Base-by-base conservation (phyloP, 2,329 filamentous ascomycete species). In the Hymenoscyphus repandus region DNA sequence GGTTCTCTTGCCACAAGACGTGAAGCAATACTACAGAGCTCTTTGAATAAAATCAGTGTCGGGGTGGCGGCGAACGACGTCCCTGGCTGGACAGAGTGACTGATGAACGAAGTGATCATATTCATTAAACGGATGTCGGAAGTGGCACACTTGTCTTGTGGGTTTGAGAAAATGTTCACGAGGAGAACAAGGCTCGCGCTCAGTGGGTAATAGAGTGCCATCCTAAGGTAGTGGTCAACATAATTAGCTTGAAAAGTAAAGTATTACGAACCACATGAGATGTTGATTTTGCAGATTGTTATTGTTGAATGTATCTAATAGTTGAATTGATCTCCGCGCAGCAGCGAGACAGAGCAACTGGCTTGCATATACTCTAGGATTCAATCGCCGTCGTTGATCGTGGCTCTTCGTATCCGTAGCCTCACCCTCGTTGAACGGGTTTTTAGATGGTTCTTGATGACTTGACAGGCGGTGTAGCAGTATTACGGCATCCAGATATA, bases 111-210 rank as follows among this genome's bases (percentile, higher is more conserved):
- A 22, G 45, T 51, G 30, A 97, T 91, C 10, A 90, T 77, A 59
- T 84, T 88, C 89, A 97, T 96, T 17, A 96, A 72, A 58, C 86
- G 85, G 18, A 92, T 81, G 65, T 97, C 92, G 1, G 89, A 88
- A 48, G 88, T 82, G 27, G 90, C 91, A 41, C 89, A 80, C 1
- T 85, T 81, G 64, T 96, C 92, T 49, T 90, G 80, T 0, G 92
- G 93, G 59, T 96, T 96, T 65, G 96, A 90, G 1, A 97, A 72
- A 39, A 96, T 93, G 64, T 96, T 96, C 51, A 90, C 90, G 64
- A 97, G 96, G 0, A 97, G 74, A 0, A 91, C 95, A 32, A 97
- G 89, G 2, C 96, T 78, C 1, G 92, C 88, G 1, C 90, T 95
- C 5, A 97, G 90, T 0, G 92, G 92, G 70, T 95, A 96, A 69